Conservation (phyloP, 805 yeast genomes). For the Yamadazyma sp. region DNA sequence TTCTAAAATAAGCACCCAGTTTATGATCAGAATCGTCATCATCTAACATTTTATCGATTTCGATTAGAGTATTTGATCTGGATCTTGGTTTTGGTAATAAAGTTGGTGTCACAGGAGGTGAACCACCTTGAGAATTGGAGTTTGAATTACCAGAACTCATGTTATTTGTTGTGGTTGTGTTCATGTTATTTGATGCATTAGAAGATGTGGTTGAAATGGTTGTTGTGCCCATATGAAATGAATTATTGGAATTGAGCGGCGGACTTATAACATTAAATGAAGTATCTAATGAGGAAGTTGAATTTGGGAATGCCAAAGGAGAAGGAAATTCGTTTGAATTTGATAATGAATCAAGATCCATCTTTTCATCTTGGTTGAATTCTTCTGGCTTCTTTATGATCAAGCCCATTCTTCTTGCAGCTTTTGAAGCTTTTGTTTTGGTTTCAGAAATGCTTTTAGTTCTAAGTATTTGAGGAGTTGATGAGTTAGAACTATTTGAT, state of each 20-base stretch:
- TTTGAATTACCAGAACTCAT: background rate
- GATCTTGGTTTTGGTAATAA: conserved; percentile 16
- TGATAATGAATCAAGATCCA: conserved; percentile 4
- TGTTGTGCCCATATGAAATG: conserved; percentile 12
- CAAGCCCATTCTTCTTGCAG: conserved; percentile 75
- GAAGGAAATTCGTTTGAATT: conserved; percentile 10
- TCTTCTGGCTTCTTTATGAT: conserved; percentile 47
- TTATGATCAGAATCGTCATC: conserved; percentile 44
- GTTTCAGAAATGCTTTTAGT: conserved; percentile 33
- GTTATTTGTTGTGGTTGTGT: background rate
- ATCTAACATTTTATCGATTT: conserved; percentile 33
- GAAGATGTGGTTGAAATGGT: conserved; percentile 14
- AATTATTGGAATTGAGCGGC: conserved; percentile 6
- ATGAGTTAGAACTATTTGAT: conserved; percentile 6
- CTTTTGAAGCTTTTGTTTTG: conserved; percentile 54
- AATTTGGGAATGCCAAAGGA: conserved; percentile 15
- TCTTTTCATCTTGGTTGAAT: conserved; percentile 4
- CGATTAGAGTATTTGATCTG: conserved; percentile 35
- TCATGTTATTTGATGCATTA: background rate
- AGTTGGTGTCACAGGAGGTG: conserved; percentile 13
- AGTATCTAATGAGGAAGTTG: conserved; percentile 16
- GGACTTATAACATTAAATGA: conserved; percentile 15
- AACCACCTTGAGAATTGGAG: conserved; percentile 1
- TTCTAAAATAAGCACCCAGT: conserved; percentile 61
- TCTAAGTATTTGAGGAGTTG: conserved; percentile 21